These are phyloP conservation scores for Cadophora luteo-olivacea DNA, from an alignment of 2,329 filamentous ascomycete genomes.

Conservation along the genomic window DNA sequence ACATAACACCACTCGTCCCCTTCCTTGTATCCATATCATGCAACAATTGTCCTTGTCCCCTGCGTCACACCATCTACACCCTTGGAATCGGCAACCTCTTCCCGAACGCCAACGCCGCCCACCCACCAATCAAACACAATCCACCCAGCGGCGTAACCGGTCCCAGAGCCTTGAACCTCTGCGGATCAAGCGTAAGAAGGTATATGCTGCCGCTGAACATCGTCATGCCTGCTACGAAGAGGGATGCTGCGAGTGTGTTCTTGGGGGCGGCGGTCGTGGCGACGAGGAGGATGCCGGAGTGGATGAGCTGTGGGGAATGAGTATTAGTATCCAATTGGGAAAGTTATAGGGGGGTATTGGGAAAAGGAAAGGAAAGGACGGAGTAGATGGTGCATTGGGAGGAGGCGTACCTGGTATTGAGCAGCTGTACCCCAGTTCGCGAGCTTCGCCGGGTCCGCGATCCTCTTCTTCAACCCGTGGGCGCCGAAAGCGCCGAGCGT, in stretches of 20 bases:
- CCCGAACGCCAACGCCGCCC: constrained; percentile 37
- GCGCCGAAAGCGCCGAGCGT: constrained; percentile 71
- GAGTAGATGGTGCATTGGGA: background rate
- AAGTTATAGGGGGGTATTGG: no score
- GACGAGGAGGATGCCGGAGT: constrained; percentile 65
- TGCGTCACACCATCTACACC: constrained; percentile 22
- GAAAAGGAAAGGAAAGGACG: background rate
- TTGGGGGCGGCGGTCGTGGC: constrained; percentile 57
- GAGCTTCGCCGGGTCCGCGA: constrained; percentile 63
- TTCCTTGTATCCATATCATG: background rate
- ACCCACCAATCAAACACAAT: constrained; percentile 68
- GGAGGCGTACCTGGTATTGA: constrained; percentile 64
- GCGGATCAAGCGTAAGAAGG: constrained; percentile 65
- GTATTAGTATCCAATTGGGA: background rate
- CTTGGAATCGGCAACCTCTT: constrained; percentile 47
- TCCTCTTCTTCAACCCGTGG: constrained; percentile 67
- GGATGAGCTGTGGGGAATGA: constrained; percentile 57
- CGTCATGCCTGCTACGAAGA: constrained; percentile 70
- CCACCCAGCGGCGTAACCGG: constrained; percentile 71
- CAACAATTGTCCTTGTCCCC: background rate
- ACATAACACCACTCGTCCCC: background rate
- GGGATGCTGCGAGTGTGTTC: constrained; percentile 60
- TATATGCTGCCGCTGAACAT: constrained; percentile 73
- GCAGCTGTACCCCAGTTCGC: constrained; percentile 69
- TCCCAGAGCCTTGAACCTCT: constrained; percentile 63